Conservation (phyloP, 2,329 filamentous ascomycete genomes). For the Parastagonospora avenae region DNA sequence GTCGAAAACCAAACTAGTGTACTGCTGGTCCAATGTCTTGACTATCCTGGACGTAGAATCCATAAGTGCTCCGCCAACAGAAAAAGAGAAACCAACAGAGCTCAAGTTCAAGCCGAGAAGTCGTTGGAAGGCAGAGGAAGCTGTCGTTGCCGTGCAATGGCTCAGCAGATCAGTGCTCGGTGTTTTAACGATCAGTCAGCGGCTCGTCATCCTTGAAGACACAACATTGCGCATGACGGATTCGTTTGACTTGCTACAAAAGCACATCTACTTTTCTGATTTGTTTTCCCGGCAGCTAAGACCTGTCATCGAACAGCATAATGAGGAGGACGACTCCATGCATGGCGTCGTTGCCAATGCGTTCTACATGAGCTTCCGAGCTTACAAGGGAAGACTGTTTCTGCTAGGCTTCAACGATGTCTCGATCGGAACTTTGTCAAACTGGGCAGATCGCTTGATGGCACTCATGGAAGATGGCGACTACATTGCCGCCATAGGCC, state of each 20-base stretch:
- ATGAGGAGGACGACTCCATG: conserved; percentile 86
- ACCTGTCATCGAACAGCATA: conserved; percentile 81
- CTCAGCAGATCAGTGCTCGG: conserved; percentile 89
- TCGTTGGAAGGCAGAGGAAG: conserved; percentile 91
- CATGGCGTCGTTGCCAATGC: conserved; percentile 96
- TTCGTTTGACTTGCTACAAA: conserved; percentile 87
- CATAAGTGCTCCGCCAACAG: conserved; percentile 58
- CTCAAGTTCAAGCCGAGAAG: conserved; percentile 82
- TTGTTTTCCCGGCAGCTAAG: conserved; percentile 88
- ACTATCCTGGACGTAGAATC: conserved; percentile 90
- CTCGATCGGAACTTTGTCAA: conserved; percentile 88
- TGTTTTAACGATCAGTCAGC: conserved; percentile 91
- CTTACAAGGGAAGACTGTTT: conserved; percentile 93
- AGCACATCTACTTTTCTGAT: conserved; percentile 90
- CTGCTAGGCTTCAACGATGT: conserved; percentile 92
- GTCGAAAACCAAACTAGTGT: conserved; percentile 86
- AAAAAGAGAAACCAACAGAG: conserved; percentile 76
- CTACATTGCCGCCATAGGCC: conserved; percentile 85
- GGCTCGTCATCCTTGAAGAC: conserved; percentile 91
- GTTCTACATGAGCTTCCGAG: conserved; percentile 96
- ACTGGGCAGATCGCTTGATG: conserved; percentile 93
- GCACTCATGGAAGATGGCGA: conserved; percentile 97
- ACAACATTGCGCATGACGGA: conserved; percentile 85
- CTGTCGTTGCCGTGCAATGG: conserved; percentile 97
- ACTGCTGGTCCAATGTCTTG: conserved; percentile 98